Percentiles rank a stretch among this genome's conserved stretches.
Evolutionary conservation across 768 basidiomycete species (phyloP).

Genomic region (Tremella mesenterica): DNA sequence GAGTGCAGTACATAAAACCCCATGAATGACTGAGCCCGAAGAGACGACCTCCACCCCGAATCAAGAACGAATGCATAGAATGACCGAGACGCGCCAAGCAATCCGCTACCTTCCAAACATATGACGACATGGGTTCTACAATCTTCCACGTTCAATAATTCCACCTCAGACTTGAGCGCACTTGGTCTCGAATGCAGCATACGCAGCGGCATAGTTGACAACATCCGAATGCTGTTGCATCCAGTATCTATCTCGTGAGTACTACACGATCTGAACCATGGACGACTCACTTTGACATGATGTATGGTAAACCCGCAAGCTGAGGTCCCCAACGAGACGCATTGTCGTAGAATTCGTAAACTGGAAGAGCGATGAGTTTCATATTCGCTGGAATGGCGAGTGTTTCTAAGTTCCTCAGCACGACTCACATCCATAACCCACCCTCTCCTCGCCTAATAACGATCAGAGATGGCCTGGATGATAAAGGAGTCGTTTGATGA

Average conservation of each 20-base stretch:
- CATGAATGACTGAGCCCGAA: too few relatives aligned
- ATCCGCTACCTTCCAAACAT: too few relatives aligned
- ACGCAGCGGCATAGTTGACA: not conserved
- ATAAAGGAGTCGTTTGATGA: not conserved
- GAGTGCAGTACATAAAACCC: too few relatives aligned
- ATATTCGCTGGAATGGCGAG: conserved; percentile 97
- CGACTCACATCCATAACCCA: not conserved
- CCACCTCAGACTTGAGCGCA: too few relatives aligned
- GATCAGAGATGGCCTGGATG: too few relatives aligned
- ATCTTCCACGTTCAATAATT: too few relatives aligned
- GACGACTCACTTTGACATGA: conserved; percentile 63
- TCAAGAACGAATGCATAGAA: too few relatives aligned
- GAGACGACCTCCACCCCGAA: too few relatives aligned
- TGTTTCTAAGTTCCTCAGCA: conserved; percentile 55
- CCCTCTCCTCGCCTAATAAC: too few relatives aligned
- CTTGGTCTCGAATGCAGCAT: not conserved
- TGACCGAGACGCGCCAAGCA: too few relatives aligned
- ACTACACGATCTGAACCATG: not conserved
- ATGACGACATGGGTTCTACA: too few relatives aligned
- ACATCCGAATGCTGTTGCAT: not conserved
- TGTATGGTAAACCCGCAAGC: conserved; percentile 83
- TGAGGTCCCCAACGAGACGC: conserved; percentile 87
- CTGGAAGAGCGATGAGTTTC: conserved; percentile 92
- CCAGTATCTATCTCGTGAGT: not conserved
- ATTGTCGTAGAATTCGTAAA: conserved; percentile 97